These are phyloP conservation scores for Fusarium musae DNA, from an alignment of 2,329 filamentous ascomycete species.

Conservation along the genomic window DNA sequence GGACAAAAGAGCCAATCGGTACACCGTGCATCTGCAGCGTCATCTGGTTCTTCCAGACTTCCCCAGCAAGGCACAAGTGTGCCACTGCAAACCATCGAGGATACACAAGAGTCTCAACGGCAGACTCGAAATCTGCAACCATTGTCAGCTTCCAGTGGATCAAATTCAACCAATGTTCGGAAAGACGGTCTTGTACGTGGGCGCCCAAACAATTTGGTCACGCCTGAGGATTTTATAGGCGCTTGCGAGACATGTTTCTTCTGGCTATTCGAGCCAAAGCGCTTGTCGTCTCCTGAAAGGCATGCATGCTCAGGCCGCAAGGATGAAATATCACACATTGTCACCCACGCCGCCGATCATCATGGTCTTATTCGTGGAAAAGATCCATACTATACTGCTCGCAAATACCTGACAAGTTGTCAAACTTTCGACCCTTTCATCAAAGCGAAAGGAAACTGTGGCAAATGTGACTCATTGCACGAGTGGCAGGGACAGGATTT, in stretches of 20 bases:
- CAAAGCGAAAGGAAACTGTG: slow-evolving; percentile 33
- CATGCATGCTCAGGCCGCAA: slow-evolving; percentile 27
- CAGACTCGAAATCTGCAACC: neutral
- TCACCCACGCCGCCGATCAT: slow-evolving; percentile 35
- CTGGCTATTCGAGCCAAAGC: slow-evolving; percentile 11
- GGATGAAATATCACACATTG: slow-evolving; percentile 37
- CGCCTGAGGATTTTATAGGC: slow-evolving; percentile 6
- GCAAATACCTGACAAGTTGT: slow-evolving; percentile 34
- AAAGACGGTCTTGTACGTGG: neutral
- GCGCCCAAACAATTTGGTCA: neutral
- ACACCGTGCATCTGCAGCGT: neutral
- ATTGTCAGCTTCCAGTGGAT: neutral
- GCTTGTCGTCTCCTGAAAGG: slow-evolving; percentile 17
- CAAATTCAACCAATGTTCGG: neutral
- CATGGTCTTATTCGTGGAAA: slow-evolving; percentile 37
- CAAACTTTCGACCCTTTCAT: neutral
- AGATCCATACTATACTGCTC: slow-evolving; percentile 21
- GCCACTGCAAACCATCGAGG: neutral
- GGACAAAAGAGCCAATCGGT: neutral
- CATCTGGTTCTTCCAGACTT: neutral
- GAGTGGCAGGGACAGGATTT: slow-evolving; percentile 24
- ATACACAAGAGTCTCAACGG: neutral
- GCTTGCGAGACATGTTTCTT: slow-evolving; percentile 29
- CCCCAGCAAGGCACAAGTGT: neutral
- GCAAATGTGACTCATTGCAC: slow-evolving; percentile 23